A percentile compares a stretch with the other conserved stretches of the same genome.
Conservation (phyloP, 2,329 filamentous ascomycete species). For the Phyllosticta citriasiana region DNA sequence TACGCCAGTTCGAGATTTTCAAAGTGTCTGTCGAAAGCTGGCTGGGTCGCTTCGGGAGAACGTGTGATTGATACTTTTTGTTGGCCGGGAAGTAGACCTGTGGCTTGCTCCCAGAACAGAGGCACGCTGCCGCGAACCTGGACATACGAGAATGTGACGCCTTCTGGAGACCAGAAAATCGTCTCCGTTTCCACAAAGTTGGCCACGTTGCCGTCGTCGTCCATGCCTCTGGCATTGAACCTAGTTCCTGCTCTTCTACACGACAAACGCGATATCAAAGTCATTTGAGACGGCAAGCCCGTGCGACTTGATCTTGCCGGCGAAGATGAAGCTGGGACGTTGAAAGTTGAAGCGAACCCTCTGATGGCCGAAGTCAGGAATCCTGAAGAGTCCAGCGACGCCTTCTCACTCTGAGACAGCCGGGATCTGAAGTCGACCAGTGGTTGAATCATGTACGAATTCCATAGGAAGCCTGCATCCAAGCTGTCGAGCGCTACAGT, state of each 20-base stretch:
- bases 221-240: conserved; percentile 95
- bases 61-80: conserved; percentile 90
- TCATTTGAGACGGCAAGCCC: conserved; percentile 73
- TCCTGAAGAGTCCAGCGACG: conserved; percentile 71
- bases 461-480: conserved; percentile 91
- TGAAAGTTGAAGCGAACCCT: conserved; percentile 81
- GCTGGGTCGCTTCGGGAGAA: conserved; percentile 82
- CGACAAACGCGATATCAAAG: conserved; percentile 82
- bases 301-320: conserved; percentile 56
- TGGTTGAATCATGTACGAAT: conserved; percentile 95
- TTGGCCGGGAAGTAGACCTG: conserved; percentile 78
- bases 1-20: conserved; percentile 77
- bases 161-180: conserved; percentile 71
- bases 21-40: conserved; percentile 93
- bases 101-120: conserved; percentile 91
- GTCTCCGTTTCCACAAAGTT: conserved; percentile 99
- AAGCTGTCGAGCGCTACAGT: conserved; percentile 87
- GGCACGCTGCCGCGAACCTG: conserved; percentile 90
- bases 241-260: conserved; percentile 85
- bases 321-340: conserved; percentile 66
- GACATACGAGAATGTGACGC: conserved; percentile 80
- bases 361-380: conserved; percentile 90
- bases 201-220: conserved; percentile 93
- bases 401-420: conserved; percentile 63
- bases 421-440: conserved; percentile 81